Evolutionary conservation across 148 eudicot genomes (phyloP), one percentile per base, ranked within the genome.

Genomic region (Fagopyrum tataricum): DNA sequence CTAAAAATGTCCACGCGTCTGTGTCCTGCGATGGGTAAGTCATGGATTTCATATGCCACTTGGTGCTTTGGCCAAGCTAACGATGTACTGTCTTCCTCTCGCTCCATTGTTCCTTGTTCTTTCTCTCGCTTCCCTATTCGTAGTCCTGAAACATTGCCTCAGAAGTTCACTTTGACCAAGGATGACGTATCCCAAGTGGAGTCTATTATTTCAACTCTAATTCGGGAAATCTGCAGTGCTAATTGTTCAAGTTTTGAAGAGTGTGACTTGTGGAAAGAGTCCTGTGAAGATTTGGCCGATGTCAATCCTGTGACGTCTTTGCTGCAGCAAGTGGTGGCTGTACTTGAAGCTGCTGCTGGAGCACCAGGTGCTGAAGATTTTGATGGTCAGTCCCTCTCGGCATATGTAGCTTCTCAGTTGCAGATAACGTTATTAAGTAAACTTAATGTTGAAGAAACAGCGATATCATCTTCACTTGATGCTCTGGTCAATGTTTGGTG

Each of bases 1-100:
- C 76, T 87, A 53, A 91, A 95, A 81, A 77, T 89, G 71, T 90
- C 99, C 6, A 82, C 93, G 39, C 88, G 72, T 49, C 91, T 95
- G 70, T 91, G 97, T 81, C 93, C 99, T 66, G 75, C 79, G 75
- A 81, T 95, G 84, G 91, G 93, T 23, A 95, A 91, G 76, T 82
- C 97, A 70, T 95, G 99, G 99, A 88, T 90, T 79, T 81, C 87
- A 62, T 91, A 91, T 88, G 99, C 91, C 67, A 88, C 99, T 68
- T 95, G 99, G 99, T 95, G 99, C 76, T 95, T 84, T 83, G 62
- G 73, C 80, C 93, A 90, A 82, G 99, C 96, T 70, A 84, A 75
- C 81, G 84, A 87, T 69, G 81, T 81, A 39, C 78, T 85, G 53
- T 79, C 59, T 72, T 75, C 82, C 58, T 81, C 84, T 68, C 76